A percentile compares a stretch with the other conserved stretches of the same genome.
These are phyloP conservation scores for Fraxinus floribunda DNA, from an alignment of 305 asterid species.

Conservation along the genomic window DNA sequence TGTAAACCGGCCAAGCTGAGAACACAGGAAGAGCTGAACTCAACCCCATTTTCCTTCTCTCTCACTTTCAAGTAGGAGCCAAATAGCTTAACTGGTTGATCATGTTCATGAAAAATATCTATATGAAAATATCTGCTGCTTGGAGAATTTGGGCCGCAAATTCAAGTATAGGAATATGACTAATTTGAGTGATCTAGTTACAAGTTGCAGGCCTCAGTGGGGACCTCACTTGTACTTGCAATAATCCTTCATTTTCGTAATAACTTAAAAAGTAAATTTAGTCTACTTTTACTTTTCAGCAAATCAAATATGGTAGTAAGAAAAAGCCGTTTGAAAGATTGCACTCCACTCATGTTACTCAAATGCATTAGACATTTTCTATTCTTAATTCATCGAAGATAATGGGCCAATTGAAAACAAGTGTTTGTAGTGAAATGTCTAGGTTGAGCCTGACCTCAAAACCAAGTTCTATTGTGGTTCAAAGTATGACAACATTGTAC, in stretches of 20 bases:
- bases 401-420: neutral
- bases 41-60: constrained; percentile 24
- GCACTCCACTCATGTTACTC: neutral
- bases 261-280: neutral
- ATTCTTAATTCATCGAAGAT: neutral
- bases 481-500: neutral
- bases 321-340: neutral
- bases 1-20: constrained; percentile 35
- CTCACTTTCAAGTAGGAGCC: neutral
- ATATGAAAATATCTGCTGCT: neutral
- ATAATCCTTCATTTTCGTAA: neutral
- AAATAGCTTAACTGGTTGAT: neutral
- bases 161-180: neutral
- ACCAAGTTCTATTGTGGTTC: too few relatives aligned
- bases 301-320: neutral
- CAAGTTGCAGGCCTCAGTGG: neutral
- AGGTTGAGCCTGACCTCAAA: neutral
- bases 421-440: neutral
- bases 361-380: neutral
- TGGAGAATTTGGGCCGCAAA: neutral
- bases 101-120: neutral
- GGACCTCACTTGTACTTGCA: neutral
- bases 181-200: neutral
- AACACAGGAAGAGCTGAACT: constrained; percentile 32
- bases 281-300: neutral